Conservation (phyloP, 805 yeast genomes). For the Lachancea nothofagi region DNA sequence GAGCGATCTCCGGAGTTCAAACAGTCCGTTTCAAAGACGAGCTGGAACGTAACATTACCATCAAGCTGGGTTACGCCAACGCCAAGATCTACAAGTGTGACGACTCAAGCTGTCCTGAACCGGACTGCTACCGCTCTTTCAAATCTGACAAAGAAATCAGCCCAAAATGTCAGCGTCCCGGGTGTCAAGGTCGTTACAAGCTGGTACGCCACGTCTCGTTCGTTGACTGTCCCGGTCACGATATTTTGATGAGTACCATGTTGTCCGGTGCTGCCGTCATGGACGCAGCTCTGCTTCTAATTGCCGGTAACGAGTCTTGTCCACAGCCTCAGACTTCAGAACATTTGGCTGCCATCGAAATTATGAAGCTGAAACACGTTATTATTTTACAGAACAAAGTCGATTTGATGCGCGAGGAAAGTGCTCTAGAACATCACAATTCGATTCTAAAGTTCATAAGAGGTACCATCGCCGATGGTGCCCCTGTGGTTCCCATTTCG, state of each 20-base stretch:
- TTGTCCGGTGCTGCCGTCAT: slow-evolving; percentile 99
- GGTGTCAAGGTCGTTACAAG: slow-evolving; percentile 83
- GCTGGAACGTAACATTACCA: slow-evolving; percentile 97
- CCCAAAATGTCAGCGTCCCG: slow-evolving; percentile 86
- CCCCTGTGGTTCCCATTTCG: slow-evolving; percentile 97
- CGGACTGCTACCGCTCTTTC: slow-evolving; percentile 91
- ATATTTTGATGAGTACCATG: slow-evolving; percentile 99
- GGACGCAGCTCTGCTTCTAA: slow-evolving; percentile 96
- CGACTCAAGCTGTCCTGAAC: slow-evolving; percentile 80
- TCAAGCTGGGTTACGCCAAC: slow-evolving; percentile 96
- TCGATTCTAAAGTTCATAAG: slow-evolving; percentile 87
- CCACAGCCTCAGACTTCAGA: slow-evolving; percentile 99
- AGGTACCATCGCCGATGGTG: slow-evolving; percentile 99
- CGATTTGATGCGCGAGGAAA: slow-evolving; percentile 95
- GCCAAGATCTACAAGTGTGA: slow-evolving; percentile 96
- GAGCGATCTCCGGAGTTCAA: slow-evolving; percentile 97
- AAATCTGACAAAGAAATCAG: slow-evolving; percentile 90
- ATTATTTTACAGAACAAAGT: slow-evolving; percentile 96
- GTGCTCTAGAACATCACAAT: slow-evolving; percentile 92
- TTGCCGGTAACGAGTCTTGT: slow-evolving; percentile 98
- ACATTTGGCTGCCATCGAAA: slow-evolving; percentile 98
- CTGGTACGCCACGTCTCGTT: slow-evolving; percentile 95
- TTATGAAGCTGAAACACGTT: slow-evolving; percentile 96
- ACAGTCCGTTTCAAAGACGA: slow-evolving; percentile 99
- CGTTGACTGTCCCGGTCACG: slow-evolving; percentile 99